Conservation (phyloP, 208 protist genomes). For the Crithidia thermophila region DNA sequence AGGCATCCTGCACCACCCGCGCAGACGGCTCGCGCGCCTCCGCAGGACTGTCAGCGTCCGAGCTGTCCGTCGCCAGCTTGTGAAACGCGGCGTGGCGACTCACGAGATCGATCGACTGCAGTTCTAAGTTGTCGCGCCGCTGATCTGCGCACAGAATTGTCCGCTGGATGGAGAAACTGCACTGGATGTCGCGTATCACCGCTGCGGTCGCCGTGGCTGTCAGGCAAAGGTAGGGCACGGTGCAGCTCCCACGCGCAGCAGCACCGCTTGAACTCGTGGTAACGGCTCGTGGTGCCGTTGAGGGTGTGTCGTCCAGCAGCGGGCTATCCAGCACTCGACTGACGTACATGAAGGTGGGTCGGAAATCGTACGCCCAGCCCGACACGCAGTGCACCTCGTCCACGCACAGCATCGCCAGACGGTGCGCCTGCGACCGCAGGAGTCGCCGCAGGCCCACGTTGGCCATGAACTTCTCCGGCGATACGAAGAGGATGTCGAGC, state of each 20-base stretch:
- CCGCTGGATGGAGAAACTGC: conserved; percentile 64
- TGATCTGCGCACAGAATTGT: conserved; percentile 50
- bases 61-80: not conserved
- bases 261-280: no score
- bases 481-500: conserved; percentile 90
- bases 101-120: conserved; percentile 56
- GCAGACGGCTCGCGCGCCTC: conserved; percentile 30
- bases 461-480: conserved; percentile 77
- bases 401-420: conserved; percentile 88
- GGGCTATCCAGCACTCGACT: conserved; percentile 52
- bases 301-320: conserved; percentile 9
- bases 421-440: conserved; percentile 39
- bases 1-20: conserved; percentile 54
- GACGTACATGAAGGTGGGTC: conserved; percentile 84
- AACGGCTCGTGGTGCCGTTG: conserved; percentile 4
- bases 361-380: conserved; percentile 97
- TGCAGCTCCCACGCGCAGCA: no score
- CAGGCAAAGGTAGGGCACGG: conserved; percentile 74
- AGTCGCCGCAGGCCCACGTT: conserved; percentile 52
- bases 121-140: conserved; percentile 58
- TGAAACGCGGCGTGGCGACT: conserved; percentile 21
- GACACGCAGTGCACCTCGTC: conserved; percentile 98
- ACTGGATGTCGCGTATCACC: conserved; percentile 82
- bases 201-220: conserved; percentile 81
- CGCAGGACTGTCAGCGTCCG: not conserved